Evolutionary conservation across 768 basidiomycete genomes (phyloP).

Genomic region (Scleroderma bovista): DNA sequence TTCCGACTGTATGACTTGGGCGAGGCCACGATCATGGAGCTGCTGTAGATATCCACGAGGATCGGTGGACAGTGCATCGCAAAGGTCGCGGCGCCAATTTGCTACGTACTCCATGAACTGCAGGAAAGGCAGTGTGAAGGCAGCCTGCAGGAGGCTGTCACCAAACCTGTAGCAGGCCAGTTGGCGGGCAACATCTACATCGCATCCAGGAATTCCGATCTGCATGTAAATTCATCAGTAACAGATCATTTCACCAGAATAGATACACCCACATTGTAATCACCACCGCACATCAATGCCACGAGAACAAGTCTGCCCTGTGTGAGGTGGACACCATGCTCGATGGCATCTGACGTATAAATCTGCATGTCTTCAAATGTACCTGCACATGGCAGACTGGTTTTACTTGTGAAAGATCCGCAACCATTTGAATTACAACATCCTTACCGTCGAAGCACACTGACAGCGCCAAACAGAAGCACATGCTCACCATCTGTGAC

Average conservation of each 20-base stretch:
- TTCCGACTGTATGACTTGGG: neutral
- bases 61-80: no score
- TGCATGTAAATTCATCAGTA: no score
- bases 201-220: neutral
- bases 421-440: no score
- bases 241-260: neutral
- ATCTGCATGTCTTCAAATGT: no score
- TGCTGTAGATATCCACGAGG: neutral
- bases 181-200: neutral
- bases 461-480: neutral
- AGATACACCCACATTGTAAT: neutral
- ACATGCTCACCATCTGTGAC: neutral
- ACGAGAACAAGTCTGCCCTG: neutral
- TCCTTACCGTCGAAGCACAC: slow-evolving; percentile 1
- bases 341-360: no score
- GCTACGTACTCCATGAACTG: neutral
- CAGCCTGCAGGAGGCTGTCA: neutral
- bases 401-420: no score
- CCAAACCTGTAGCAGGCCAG: neutral
- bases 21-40: neutral
- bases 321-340: neutral
- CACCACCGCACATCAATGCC: neutral
- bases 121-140: neutral
- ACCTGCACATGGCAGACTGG: neutral
- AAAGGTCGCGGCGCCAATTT: neutral